phyloP scores from a whole-genome alignment of 805 yeast genomes.

The Candida tibetensis region DNA sequence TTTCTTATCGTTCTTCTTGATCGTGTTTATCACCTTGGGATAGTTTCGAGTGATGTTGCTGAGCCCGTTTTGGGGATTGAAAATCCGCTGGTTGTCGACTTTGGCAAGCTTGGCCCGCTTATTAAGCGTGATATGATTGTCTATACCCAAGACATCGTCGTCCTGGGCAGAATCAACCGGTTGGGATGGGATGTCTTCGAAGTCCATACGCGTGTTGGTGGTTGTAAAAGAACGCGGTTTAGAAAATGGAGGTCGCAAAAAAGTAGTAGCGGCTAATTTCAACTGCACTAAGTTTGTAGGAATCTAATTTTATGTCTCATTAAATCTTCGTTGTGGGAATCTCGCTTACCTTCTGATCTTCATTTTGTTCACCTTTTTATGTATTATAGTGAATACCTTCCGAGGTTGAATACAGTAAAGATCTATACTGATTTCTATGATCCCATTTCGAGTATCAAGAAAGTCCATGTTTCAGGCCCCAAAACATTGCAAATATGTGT shows the following conservation, averaged over 20 bases:
- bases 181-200: constrained; percentile 4
- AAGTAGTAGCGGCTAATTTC: too few relatives aligned
- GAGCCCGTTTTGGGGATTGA: constrained; percentile 33
- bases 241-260: too few relatives aligned
- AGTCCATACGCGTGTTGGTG: constrained; percentile 1
- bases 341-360: too few relatives aligned
- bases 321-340: too few relatives aligned
- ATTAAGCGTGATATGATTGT: constrained; percentile 32
- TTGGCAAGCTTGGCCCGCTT: constrained; percentile 34
- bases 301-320: too few relatives aligned
- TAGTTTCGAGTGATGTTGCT: constrained; percentile 32
- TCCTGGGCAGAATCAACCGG: background rate
- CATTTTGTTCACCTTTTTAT: too few relatives aligned
- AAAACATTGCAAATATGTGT: background rate
- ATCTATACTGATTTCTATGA: constrained; percentile 6
- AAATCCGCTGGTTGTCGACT: constrained; percentile 37
- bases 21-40: constrained; percentile 21
- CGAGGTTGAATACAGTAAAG: constrained; percentile 7
- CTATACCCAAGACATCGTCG: constrained; percentile 33
- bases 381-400: constrained; percentile 9
- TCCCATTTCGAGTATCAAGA: background rate
- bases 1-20: constrained; percentile 26
- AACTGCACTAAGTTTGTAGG: background rate
- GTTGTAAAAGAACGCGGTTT: too few relatives aligned
- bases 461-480: background rate